phyloP scores from a whole-genome alignment of 2,329 filamentous ascomycete species.

The Nannizziopsis barbatae region DNA sequence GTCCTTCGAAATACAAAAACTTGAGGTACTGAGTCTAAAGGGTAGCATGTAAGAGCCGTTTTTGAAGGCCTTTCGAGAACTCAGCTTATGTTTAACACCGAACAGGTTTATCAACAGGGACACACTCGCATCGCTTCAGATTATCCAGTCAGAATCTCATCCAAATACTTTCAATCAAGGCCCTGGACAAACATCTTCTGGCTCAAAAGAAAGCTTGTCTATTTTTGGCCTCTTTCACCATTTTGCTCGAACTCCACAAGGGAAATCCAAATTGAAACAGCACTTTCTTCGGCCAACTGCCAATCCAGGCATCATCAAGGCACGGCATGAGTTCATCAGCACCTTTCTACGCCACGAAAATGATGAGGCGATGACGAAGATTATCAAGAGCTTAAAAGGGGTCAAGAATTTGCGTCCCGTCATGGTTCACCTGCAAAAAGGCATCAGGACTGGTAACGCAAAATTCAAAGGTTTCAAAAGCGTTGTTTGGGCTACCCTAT shows the following conservation, averaged over 20 bases:
- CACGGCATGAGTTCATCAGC: constrained; percentile 59
- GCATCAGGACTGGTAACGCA: constrained; percentile 48
- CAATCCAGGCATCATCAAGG: constrained; percentile 54
- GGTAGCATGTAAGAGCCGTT: constrained; percentile 44
- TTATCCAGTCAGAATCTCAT: constrained; percentile 70
- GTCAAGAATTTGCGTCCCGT: constrained; percentile 64
- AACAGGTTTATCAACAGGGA: constrained; percentile 71
- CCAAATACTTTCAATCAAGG: constrained; percentile 71
- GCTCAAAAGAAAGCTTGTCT: constrained; percentile 69
- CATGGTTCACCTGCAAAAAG: constrained; percentile 63
- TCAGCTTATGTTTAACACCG: constrained; percentile 22
- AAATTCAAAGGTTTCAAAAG: constrained; percentile 48
- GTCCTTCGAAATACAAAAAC: constrained; percentile 49
- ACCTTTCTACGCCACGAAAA: constrained; percentile 61
- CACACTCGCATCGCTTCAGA: constrained; percentile 70
- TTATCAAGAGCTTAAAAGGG: constrained; percentile 53
- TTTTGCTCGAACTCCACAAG: constrained; percentile 66
- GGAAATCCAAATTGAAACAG: constrained; percentile 60
- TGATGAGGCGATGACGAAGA: constrained; percentile 40
- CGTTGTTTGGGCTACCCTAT: constrained; percentile 63
- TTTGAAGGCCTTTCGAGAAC: not conserved
- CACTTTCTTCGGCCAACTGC: constrained; percentile 70
- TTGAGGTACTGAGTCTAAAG: constrained; percentile 65
- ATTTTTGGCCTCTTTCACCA: constrained; percentile 72
- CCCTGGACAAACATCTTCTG: constrained; percentile 48